Evolutionary conservation across 169 alveolate genomes (phyloP), one percentile per base, ranked within the genome.

Genomic region (Eimeria brunetti): DNA sequence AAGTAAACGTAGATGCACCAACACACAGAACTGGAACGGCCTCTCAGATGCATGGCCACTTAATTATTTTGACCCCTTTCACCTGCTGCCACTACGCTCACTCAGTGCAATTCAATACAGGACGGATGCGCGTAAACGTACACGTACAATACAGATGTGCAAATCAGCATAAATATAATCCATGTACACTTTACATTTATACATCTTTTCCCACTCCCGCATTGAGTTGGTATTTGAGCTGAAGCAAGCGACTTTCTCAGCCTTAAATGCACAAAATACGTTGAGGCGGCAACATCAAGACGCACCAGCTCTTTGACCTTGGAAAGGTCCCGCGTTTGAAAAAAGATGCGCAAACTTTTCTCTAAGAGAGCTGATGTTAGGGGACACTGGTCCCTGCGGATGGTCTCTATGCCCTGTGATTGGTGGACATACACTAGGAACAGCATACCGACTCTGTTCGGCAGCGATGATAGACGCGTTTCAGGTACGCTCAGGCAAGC

Each of bases 381-480:
- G 11, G 96, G 95, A 49, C 96, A 84, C 90, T 92, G 95, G 69
- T 95, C 97, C 12, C 96, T 67, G 49, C 97, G 89, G 71, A 95
- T 78, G 49, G 97, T 71, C 95, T 95, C 97, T 14, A 95, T 85
- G 81, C 97, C 97, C 96, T 95, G 95, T 5, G n/a, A 49, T 81
- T 49, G 8, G 89, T 49, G 49, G 64, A 49, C 20, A 20, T 24
- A 30, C 71, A 53, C 51, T 3, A 44, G 53, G n/a, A 56, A 27
- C 49, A 58, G 56, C 62, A 24, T 6, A 46, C 22, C 14, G n/a
- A 60, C 64, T 14, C 36, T 58, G n/a, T 64, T 44, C n/a, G 94
- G 41, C 46, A 88, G 27, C 14, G 38, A 41, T 11, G 8, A 24
- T 4, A 49, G n/a, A 7, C 44, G 49, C 58, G 49, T 64, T 24